Evolutionary conservation across 495 filamentous ascomycete genomes (phyloP), one percentile per base, ranked within the genome.

Genomic region (Pseudotulostoma volvatum): DNA sequence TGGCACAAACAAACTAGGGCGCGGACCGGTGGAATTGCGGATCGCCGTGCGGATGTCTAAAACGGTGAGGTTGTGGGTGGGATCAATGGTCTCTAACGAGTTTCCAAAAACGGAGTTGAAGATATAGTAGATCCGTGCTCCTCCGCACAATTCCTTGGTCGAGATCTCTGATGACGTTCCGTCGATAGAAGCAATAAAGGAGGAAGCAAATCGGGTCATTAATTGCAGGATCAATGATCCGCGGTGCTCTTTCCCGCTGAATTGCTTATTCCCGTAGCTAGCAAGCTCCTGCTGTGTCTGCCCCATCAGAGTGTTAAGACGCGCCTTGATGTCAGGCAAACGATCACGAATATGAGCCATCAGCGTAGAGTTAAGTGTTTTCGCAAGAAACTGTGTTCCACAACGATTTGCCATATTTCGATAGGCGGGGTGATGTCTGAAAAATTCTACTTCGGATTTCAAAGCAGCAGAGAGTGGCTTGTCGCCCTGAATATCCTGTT

Each of bases 51-150:
- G 77, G 42, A 99, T 99, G 51, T 99, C 90, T n/a, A 86, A 76
- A 9, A 87, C 81, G 9, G 87, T 90, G 45, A 99, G 75, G 52
- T 96, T 96, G 14, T 77, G 79, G 1, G 86, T 96, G 4, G 90
- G 90, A 48, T 96, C 87, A 44, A 99, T 93, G 4, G 84, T 80
- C 56, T 96, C 92, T 17, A 99, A 63, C 7, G 88, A 93, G 58
- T 92, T 94, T 34, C 90, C 92, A 58, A 96, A 99, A 9, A 99
- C 92, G 30, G 88, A 94, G 57, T 99, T 99, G 67, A 99, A 99
- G 37, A 99, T 96, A 58, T 99, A 99, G 60, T 99, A 99, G 44
- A 99, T 95, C 17, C 90, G 74, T 13, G 90, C 90, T 42, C 90
- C 90, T 47, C 90, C 90, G 50, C 90, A 94, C 3, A 99, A 77